Evolutionary conservation across 371 early-diverging fungal species (phyloP), one percentile per base, ranked within the genome.

Genomic region (Actinomortierella ambigua): DNA sequence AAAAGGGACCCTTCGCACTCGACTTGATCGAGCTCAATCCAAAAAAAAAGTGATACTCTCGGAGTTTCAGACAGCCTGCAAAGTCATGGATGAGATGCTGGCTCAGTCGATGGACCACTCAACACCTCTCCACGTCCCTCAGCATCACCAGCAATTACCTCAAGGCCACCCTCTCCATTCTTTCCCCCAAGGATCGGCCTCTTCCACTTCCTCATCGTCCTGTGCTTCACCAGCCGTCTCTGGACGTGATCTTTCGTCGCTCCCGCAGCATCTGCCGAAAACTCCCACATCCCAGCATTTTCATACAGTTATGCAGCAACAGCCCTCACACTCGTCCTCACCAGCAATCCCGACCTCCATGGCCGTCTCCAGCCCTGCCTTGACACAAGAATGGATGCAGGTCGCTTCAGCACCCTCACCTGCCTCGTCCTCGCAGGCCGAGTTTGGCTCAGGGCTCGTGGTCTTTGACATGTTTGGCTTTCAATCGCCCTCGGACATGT

Each of bases 381-480:
- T 71, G 22, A 26, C 56, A 39, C 66, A 62, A 41, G 73, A 71
- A 28, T 71, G 73, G 73, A 66, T 62, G 44, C 57, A 57, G 18
- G 52, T 66, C 15, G 66, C 23, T 66, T 48, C 41, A 66, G 66
- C 62, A 57, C 54, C 51, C 57, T 71, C 40, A 59, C 73, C 15
- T 63, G 62, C 34, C 66, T 71, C 26, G 34, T 34, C 34, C 11
- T 34, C 34, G 11, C 34, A 34, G 11, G 34, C 34, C 34, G 34
- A 34, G 34, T 34, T 34, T 34, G 34, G 34, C 11, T 4, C 34
- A 6, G 34, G 34, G 4, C 34, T 34, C 4, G 34, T 34, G 34
- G 73, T 66, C 28, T 71, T 71, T 40, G 73, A 71, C 34, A 63
- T 71, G 54, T 71, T 71, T 46, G 57, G 62, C 44, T 71, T 63